Percentiles rank a stretch among this genome's conserved stretches.
phyloP scores from a whole-genome alignment of 2,329 filamentous ascomycete genomes.

The Akanthomyces muscarius region DNA sequence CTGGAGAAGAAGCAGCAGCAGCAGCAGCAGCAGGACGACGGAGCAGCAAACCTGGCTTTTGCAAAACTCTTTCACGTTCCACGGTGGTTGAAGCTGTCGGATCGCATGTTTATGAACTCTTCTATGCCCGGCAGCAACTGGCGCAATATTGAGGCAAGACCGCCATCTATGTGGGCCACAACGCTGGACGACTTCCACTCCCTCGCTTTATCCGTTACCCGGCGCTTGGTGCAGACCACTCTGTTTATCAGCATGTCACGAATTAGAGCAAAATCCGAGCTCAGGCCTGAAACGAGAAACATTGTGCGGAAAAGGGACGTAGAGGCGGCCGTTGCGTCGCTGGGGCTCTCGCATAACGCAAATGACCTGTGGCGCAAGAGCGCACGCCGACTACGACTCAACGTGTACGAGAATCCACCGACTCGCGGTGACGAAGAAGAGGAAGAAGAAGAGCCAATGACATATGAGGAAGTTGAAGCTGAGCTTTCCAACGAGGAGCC shows the following conservation, averaged over 20 bases:
- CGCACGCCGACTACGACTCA: constrained; percentile 46
- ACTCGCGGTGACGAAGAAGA: constrained; percentile 20
- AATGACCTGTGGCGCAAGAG: constrained; percentile 44
- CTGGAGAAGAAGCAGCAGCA: constrained; percentile 26
- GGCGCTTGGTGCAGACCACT: constrained; percentile 63
- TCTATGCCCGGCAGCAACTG: constrained; percentile 62
- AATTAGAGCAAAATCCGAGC: constrained; percentile 47
- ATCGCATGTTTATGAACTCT: constrained; percentile 72
- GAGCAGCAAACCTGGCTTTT: constrained; percentile 39
- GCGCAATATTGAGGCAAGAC: constrained; percentile 54
- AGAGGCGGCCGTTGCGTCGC: constrained; percentile 44
- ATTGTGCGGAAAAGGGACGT: constrained; percentile 44
- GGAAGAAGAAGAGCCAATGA: constrained; percentile 30
- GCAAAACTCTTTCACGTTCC: constrained; percentile 54
- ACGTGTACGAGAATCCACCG: constrained; percentile 40
- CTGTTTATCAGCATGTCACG: constrained; percentile 69
- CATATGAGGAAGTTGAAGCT: constrained; percentile 42
- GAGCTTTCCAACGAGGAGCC: constrained; percentile 28
- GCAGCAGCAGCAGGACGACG: constrained; percentile 19
- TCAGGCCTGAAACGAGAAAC: constrained; percentile 26
- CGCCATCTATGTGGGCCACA: constrained; percentile 69
- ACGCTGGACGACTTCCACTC: constrained; percentile 73
- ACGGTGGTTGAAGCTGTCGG: constrained; percentile 61
- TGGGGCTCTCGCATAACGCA: constrained; percentile 39
- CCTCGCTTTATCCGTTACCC: constrained; percentile 63